Base-by-base conservation (phyloP, 306 rosid species). In the Dryas octopetala region DNA sequence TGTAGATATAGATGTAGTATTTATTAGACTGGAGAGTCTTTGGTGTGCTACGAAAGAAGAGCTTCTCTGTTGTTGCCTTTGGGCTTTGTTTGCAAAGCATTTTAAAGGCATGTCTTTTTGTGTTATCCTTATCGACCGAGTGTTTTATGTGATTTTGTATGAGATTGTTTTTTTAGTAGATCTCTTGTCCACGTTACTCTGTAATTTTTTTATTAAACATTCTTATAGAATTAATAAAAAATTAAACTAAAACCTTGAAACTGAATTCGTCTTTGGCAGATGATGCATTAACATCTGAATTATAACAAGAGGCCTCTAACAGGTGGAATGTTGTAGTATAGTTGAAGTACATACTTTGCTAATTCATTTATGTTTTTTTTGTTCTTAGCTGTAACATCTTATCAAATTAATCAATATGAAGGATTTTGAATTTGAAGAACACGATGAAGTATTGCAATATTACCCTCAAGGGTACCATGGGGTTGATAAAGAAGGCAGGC, bases 381-480 rank as follows among this genome's bases (percentile, higher is more conserved):
- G 0, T 46, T 19, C 10, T 58, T 28, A 44, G 45, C 72, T 79
- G 82, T 87, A 79, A 85, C 51, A 58, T 16, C 62, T 65, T 58
- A 11, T 58, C 63, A 71, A 49, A 63, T 55, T 85, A 28, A 71
- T 67, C n/a, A 38, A 65, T 57, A 54, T 71, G 82, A 71, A 96
- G 99, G 98, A 90, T 85, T 96, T 90, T 67, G 97, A 89, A 71
- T 92, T 90, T 74, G 89, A 86, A 80, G 99, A 96, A 85, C 92
- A 86, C 64, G 96, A 92, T 79, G 98, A 88, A 85, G 98, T 96
- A 59, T 70, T 92, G 83, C 96, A 92, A 83, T 92, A 88, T 82
- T 96, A 96, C 76, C 99, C 99, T 67, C 99, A 96, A 77, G 99
- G 98, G 65, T 92, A 96, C 65, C 99, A 96, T 81, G 99, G 98